Evolutionary conservation across 1,139 yeast genomes (phyloP).

Genomic region (Scheffersomyces parashehatae): DNA sequence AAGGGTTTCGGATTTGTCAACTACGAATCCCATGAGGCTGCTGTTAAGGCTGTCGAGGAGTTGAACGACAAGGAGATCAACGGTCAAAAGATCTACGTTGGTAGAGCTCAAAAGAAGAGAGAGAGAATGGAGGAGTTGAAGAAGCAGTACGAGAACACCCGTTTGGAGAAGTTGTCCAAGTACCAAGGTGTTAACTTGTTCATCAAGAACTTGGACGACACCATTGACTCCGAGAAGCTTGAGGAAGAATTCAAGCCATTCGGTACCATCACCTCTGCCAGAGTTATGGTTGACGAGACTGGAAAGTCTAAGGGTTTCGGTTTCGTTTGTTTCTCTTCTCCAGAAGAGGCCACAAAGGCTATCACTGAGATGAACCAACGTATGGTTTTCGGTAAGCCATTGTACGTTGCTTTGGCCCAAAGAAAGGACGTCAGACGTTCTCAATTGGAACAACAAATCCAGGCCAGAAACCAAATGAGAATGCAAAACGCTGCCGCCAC

Average conservation of each 20-base stretch:
- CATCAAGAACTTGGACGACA: slow-evolving; percentile 93
- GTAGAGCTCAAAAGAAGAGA: slow-evolving; percentile 98
- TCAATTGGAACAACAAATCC: slow-evolving; percentile 96
- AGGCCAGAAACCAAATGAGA: slow-evolving; percentile 98
- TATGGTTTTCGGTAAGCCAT: slow-evolving; percentile 93
- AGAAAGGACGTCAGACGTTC: slow-evolving; percentile 97
- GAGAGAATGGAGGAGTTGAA: slow-evolving; percentile 97
- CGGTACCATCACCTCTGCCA: slow-evolving; percentile 95
- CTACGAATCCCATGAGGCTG: slow-evolving; percentile 84
- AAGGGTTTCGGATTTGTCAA: slow-evolving; percentile 97
- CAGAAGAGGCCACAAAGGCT: slow-evolving; percentile 99
- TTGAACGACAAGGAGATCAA: slow-evolving; percentile 84
- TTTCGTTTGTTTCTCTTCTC: slow-evolving; percentile 95
- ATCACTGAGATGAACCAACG: slow-evolving; percentile 98
- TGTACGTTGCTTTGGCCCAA: slow-evolving; percentile 98
- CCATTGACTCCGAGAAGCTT: slow-evolving; percentile 87
- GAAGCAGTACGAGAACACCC: slow-evolving; percentile 90
- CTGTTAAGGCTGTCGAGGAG: slow-evolving; percentile 88
- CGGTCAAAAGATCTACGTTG: slow-evolving; percentile 88
- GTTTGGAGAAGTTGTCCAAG: slow-evolving; percentile 89
- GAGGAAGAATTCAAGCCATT: slow-evolving; percentile 91
- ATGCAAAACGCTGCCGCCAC: slow-evolving; percentile 91
- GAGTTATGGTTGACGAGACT: slow-evolving; percentile 92
- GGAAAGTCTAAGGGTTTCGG: slow-evolving; percentile 99
- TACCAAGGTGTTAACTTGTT: slow-evolving; percentile 98